Conservation (phyloP, 371 early-diverging fungal species). For the Rhizopus arrhizus region DNA sequence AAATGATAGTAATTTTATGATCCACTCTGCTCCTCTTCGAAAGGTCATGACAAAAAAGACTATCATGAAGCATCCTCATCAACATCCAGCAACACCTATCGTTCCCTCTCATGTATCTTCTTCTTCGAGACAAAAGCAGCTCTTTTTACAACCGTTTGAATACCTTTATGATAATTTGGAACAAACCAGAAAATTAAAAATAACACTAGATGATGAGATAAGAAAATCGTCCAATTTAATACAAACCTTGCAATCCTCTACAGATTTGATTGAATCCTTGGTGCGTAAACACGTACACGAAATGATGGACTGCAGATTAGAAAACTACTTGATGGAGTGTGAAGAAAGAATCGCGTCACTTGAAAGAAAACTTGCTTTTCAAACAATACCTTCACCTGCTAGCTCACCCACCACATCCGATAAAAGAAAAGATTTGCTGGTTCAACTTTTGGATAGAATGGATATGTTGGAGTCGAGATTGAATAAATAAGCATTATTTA, state of each 20-base stretch:
- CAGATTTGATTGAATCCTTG: slow-evolving; percentile 73
- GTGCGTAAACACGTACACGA: slow-evolving; percentile 65
- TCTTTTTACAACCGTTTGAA: slow-evolving; percentile 61
- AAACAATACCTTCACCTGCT: slow-evolving; percentile 20
- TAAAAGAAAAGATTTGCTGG: slow-evolving; percentile 17
- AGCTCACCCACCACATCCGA: slow-evolving; percentile 14
- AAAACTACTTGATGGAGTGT: slow-evolving; percentile 25
- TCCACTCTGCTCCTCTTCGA: slow-evolving; percentile 56
- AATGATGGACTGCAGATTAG: slow-evolving; percentile 28
- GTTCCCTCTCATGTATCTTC: slow-evolving; percentile 41
- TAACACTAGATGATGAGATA: slow-evolving; percentile 75
- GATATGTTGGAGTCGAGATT: slow-evolving; percentile 41
- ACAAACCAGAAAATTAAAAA: slow-evolving; percentile 54
- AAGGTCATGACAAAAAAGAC: slow-evolving; percentile 10
- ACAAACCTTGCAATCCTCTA: slow-evolving; percentile 71
- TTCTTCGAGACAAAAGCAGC: slow-evolving; percentile 39
- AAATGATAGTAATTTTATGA: slow-evolving; percentile 32
- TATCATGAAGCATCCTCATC: neutral
- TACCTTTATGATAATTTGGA: slow-evolving; percentile 61
- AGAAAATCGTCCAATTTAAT: slow-evolving; percentile 72
- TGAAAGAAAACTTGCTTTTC: slow-evolving; percentile 8
- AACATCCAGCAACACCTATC: slow-evolving; percentile 30
- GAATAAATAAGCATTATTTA: neutral
- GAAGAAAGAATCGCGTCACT: slow-evolving; percentile 27
- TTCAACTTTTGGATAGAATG: slow-evolving; percentile 38